These are phyloP conservation scores for Boletus tylopilopsis DNA, from an alignment of 768 basidiomycete genomes.

Conservation along the genomic window DNA sequence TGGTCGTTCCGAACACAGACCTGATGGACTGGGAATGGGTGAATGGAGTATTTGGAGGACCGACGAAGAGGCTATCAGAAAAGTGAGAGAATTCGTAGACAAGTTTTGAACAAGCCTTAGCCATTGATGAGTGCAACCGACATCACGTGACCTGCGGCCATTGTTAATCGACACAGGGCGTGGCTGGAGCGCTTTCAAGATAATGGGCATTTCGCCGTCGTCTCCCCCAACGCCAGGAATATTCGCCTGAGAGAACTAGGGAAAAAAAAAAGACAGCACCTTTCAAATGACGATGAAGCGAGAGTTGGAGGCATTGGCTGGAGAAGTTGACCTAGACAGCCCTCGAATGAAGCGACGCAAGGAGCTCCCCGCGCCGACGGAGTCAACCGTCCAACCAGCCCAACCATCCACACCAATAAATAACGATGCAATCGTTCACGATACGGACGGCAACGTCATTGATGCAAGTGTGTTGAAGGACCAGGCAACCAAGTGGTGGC, in stretches of 20 bases:
- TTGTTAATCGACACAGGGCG: slow-evolving; percentile 16
- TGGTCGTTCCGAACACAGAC: slow-evolving; percentile 48
- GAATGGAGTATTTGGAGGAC: slow-evolving; percentile 75
- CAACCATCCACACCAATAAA: slow-evolving; percentile 31
- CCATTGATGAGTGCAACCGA: background rate
- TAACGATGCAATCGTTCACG: slow-evolving; percentile 18
- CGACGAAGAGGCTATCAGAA: slow-evolving; percentile 45
- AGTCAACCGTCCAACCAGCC: slow-evolving; percentile 38
- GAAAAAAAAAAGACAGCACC: slow-evolving; percentile 8
- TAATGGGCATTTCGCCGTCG: slow-evolving; percentile 32
- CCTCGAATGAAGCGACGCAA: slow-evolving; percentile 52
- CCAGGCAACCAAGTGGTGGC: slow-evolving; percentile 70
- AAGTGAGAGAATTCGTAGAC: slow-evolving; percentile 50
- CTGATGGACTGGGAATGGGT: slow-evolving; percentile 66
- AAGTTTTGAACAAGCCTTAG: background rate
- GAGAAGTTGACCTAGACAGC: slow-evolving; percentile 39
- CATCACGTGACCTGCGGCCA: slow-evolving; percentile 28
- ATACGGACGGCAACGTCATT: slow-evolving; percentile 19
- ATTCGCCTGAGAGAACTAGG: slow-evolving; percentile 26
- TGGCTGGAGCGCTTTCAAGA: slow-evolving; percentile 28
- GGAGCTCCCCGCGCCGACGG: slow-evolving; percentile 36
- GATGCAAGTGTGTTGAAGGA: slow-evolving; percentile 46
- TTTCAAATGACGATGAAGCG: slow-evolving; percentile 46
- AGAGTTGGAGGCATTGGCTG: slow-evolving; percentile 41
- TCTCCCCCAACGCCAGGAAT: slow-evolving; percentile 24